Evolutionary conservation across 352 stramenopile species (phyloP).

Genomic region (Thalassiosira mediterranea): DNA sequence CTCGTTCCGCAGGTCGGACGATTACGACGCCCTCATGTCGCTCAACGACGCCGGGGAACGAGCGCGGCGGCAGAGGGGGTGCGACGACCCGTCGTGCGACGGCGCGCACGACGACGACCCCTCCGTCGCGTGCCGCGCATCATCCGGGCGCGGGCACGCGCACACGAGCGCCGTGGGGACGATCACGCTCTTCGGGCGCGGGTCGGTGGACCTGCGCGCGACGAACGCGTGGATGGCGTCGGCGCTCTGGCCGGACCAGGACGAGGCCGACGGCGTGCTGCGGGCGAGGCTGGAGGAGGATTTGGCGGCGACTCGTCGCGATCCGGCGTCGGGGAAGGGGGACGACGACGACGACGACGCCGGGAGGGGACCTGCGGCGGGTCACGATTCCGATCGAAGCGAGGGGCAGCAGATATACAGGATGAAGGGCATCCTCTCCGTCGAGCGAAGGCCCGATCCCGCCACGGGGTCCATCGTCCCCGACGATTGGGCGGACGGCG

Average conservation of each 20-base stretch:
- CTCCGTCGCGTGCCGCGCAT: no score
- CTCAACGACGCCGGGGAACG: slow-evolving; percentile 18
- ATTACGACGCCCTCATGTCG: background rate
- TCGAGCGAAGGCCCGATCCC: slow-evolving; percentile 15
- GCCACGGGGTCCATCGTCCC: slow-evolving; percentile 31
- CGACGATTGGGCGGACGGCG: slow-evolving; percentile 7
- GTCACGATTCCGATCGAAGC: background rate
- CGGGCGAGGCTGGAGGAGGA: slow-evolving; percentile 47
- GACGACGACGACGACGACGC: slow-evolving; percentile 1
- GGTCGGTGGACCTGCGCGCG: slow-evolving; percentile 55
- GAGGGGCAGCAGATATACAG: slow-evolving; percentile 58
- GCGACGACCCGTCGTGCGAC: background rate
- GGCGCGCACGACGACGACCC: no score
- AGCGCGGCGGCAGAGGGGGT: slow-evolving; percentile 4
- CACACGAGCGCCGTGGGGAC: slow-evolving; percentile 72
- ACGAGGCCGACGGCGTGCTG: slow-evolving; percentile 69
- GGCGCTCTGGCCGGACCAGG: slow-evolving; percentile 80
- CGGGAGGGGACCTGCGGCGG: background rate
- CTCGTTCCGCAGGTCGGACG: slow-evolving; percentile 13
- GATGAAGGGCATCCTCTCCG: slow-evolving; percentile 78
- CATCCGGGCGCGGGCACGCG: no score
- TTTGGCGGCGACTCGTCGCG: slow-evolving; percentile 1
- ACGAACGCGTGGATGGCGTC: slow-evolving; percentile 76
- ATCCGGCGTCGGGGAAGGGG: background rate
- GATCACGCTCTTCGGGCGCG: slow-evolving; percentile 55